phyloP scores from a whole-genome alignment of 768 basidiomycete species.

The Cystobasidium onofrii region DNA sequence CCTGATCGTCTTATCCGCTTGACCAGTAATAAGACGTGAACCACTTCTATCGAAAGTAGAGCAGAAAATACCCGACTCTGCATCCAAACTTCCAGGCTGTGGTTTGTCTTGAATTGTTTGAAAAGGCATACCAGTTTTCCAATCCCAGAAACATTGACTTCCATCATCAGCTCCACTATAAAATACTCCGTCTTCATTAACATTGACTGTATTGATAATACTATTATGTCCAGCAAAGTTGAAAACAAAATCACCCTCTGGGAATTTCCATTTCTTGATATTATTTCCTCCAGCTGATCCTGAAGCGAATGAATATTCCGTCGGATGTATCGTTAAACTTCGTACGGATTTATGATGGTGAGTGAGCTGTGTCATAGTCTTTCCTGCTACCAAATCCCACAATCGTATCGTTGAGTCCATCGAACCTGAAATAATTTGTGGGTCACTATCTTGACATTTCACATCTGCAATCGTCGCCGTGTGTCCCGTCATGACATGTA shows the following conservation, averaged over 20 bases:
- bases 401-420: constrained; percentile 95
- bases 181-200: constrained; percentile 91
- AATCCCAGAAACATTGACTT: constrained; percentile 62
- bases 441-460: constrained; percentile 91
- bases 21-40: constrained; percentile 61
- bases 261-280: constrained; percentile 99
- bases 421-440: constrained; percentile 93
- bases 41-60: constrained; percentile 96
- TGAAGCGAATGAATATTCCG: constrained; percentile 90
- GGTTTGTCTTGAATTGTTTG: constrained; percentile 88
- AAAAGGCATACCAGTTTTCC: constrained; percentile 85
- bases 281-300: constrained; percentile 98
- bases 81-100: constrained; percentile 95
- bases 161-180: constrained; percentile 76
- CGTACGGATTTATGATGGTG: constrained; percentile 99
- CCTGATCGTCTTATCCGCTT: constrained; percentile 19
- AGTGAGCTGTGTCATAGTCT: constrained; percentile 91
- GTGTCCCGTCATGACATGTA: constrained; percentile 86
- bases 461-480: constrained; percentile 92
- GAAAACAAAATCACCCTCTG: constrained; percentile 62
- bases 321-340: constrained; percentile 86
- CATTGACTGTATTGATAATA: constrained; percentile 89
- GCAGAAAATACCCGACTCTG: constrained; percentile 92
- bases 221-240: constrained; percentile 67
- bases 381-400: constrained; percentile 97